Conservation (phyloP, 768 basidiomycete genomes). For the Trametes meyenii region DNA sequence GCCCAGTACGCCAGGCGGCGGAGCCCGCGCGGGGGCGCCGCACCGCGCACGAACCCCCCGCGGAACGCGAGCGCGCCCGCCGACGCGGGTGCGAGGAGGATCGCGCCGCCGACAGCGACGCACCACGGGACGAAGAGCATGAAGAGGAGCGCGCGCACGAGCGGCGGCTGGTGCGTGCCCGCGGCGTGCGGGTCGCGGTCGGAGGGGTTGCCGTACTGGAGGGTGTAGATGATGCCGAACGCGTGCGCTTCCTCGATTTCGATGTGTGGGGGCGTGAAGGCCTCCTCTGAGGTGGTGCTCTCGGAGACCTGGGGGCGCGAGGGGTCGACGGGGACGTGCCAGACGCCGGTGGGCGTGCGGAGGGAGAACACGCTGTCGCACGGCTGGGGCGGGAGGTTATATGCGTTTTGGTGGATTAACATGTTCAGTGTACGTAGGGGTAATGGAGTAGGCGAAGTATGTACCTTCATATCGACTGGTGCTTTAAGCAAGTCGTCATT, state of each 20-base stretch:
- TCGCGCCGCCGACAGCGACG: slow-evolving; percentile 36
- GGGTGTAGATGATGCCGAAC: background rate
- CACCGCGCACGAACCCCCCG: slow-evolving; percentile 30
- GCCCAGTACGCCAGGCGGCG: slow-evolving; percentile 44
- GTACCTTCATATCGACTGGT: background rate
- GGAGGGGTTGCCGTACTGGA: slow-evolving; percentile 2
- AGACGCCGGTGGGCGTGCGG: background rate
- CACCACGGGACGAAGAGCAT: slow-evolving; percentile 41
- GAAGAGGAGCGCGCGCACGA: slow-evolving; percentile 4
- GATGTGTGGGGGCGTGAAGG: background rate
- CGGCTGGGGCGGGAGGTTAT: too few species aligned
- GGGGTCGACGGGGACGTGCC: background rate
- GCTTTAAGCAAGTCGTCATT: too few species aligned
- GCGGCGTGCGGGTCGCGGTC: background rate
- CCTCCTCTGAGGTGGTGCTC: background rate
- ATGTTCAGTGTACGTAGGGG: too few species aligned
- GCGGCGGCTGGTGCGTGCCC: background rate
- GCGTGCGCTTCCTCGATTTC: slow-evolving; percentile 8
- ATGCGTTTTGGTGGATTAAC: too few species aligned
- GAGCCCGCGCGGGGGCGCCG: slow-evolving; percentile 33
- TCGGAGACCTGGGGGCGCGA: slow-evolving; percentile 5
- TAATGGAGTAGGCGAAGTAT: background rate
- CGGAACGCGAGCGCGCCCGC: slow-evolving; percentile 35
- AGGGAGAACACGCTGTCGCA: background rate
- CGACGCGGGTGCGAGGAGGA: slow-evolving; percentile 35